Conservation (phyloP, 805 yeast species). For the Metschnikowia henanensis region DNA sequence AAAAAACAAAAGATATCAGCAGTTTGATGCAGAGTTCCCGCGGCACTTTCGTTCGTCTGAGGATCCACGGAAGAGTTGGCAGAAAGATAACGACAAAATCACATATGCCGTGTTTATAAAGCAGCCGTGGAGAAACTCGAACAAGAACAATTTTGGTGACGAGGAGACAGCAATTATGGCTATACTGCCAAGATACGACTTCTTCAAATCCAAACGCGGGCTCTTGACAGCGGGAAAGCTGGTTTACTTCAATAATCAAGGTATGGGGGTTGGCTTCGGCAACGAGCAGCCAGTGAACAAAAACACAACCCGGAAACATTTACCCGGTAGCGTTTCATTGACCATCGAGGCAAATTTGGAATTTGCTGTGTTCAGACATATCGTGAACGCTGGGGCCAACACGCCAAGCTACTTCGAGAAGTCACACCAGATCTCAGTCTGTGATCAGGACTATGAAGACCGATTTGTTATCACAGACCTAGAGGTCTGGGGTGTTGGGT, state of each 20-base stretch:
- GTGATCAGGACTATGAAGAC: constrained; percentile 53
- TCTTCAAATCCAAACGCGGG: constrained; percentile 36
- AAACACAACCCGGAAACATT: constrained; percentile 43
- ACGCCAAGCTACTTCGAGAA: constrained; percentile 25
- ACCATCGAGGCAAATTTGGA: constrained; percentile 79
- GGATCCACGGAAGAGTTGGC: constrained; percentile 30
- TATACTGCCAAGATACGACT: constrained; percentile 63
- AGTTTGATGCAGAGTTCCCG: constrained; percentile 51
- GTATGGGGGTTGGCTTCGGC: constrained; percentile 88
- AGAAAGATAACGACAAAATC: constrained; percentile 42
- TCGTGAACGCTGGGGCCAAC: constrained; percentile 38
- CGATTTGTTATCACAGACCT: constrained; percentile 69
- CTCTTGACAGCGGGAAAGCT: constrained; percentile 33
- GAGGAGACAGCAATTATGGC: constrained; percentile 57
- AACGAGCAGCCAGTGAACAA: constrained; percentile 59
- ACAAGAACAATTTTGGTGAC: constrained; percentile 73
- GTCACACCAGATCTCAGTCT: constrained; percentile 21
- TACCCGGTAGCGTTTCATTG: constrained; percentile 77
- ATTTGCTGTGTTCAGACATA: constrained; percentile 74
- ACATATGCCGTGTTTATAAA: constrained; percentile 64
- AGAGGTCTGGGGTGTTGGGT: constrained; percentile 93
- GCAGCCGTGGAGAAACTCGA: constrained; percentile 77
- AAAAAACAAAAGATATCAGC: constrained; percentile 47
- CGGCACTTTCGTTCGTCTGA: constrained; percentile 31
- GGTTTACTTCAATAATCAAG: constrained; percentile 68